A percentile compares a stretch with the other conserved stretches of the same genome.
Evolutionary conservation across 2,329 filamentous ascomycete genomes (phyloP).

Genomic region (Westerdykella aurantiaca): DNA sequence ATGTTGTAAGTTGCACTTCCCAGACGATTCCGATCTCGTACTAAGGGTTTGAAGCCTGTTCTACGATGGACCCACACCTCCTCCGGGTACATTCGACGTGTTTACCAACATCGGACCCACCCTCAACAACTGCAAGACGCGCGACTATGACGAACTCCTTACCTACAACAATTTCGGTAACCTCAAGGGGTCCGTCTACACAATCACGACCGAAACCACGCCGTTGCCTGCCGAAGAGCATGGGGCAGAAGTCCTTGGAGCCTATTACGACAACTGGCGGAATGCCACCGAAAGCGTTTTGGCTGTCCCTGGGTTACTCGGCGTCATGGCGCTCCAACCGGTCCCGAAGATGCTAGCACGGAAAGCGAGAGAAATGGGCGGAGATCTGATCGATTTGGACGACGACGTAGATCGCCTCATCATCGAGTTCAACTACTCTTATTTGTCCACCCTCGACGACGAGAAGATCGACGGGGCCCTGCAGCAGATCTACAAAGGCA

Average conservation of each 20-base stretch:
- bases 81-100: conserved; percentile 50
- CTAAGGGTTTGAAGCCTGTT: conserved; percentile 38
- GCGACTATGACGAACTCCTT: conserved; percentile 44
- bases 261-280: conserved; percentile 21
- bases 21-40: too few relatives aligned
- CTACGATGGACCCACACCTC: conserved; percentile 54
- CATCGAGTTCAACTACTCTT: conserved; percentile 41
- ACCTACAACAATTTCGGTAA: conserved; percentile 40
- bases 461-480: conserved; percentile 35
- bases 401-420: conserved; percentile 40
- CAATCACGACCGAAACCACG: conserved; percentile 25
- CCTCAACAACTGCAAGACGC: conserved; percentile 45
- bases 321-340: conserved; percentile 25
- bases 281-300: conserved; percentile 13
- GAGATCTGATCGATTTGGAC: conserved; percentile 37
- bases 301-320: conserved; percentile 19
- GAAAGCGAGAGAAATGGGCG: conserved; percentile 15
- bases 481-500: conserved; percentile 33
- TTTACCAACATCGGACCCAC: conserved; percentile 47
- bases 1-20: conserved; percentile 40
- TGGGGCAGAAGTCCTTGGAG: conserved; percentile 16
- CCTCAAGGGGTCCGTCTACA: conserved; percentile 24
- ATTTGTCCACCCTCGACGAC: conserved; percentile 30
- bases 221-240: conserved; percentile 15
- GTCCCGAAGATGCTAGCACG: conserved; percentile 19